Percentiles rank a stretch among this genome's conserved stretches.
phyloP scores from a whole-genome alignment of 2,329 filamentous ascomycete genomes.

The Fusarium paranaense region DNA sequence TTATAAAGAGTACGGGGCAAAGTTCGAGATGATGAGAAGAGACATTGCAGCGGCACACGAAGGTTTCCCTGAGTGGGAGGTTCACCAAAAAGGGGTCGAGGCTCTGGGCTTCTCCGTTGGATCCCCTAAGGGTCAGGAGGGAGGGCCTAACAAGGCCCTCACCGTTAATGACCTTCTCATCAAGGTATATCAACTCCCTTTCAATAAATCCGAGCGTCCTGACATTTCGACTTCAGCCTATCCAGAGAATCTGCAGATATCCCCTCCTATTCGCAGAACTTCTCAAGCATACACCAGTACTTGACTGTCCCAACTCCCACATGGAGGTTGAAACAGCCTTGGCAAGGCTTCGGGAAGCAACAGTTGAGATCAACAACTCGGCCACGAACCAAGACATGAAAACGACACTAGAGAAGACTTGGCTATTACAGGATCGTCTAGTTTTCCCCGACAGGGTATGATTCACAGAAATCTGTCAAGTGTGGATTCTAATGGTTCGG shows the following conservation, averaged over 20 bases:
- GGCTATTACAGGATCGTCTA: conserved; percentile 85
- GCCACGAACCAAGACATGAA: conserved; percentile 80
- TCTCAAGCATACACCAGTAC: conserved; percentile 83
- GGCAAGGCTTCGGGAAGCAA: conserved; percentile 77
- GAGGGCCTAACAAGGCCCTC: conserved; percentile 78
- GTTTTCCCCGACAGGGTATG: conserved; percentile 78
- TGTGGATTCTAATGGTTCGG: not conserved
- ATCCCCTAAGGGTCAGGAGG: conserved; percentile 73
- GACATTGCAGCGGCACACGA: conserved; percentile 78
- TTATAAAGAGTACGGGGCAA: conserved; percentile 92
- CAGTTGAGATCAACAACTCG: conserved; percentile 85
- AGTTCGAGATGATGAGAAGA: conserved; percentile 86
- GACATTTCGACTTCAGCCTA: conserved; percentile 68
- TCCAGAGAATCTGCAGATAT: conserved; percentile 93
- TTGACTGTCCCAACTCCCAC: conserved; percentile 86
- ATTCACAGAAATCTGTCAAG: not conserved
- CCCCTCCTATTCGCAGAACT: conserved; percentile 88
- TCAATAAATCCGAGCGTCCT: not conserved
- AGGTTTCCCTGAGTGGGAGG: conserved; percentile 78
- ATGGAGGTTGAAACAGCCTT: conserved; percentile 82
- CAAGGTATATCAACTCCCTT: conserved; percentile 69
- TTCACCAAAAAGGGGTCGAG: conserved; percentile 88
- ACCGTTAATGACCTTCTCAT: conserved; percentile 89
- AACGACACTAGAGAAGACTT: conserved; percentile 81
- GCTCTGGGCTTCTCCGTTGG: conserved; percentile 80